phyloP scores from a whole-genome alignment of 257 asterid genomes.

The Penstemon barbatus region DNA sequence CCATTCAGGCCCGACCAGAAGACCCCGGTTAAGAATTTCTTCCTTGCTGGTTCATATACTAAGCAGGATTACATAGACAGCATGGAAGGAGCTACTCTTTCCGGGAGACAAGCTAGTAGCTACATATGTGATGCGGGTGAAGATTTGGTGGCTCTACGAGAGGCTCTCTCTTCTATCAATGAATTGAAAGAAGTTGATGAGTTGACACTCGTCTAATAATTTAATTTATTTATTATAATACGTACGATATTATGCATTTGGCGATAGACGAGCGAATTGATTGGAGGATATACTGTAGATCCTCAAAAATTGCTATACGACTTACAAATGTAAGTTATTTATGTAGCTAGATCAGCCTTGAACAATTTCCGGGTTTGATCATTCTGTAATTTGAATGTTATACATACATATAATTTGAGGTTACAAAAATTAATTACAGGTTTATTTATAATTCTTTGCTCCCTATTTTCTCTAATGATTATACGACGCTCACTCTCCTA shows the following conservation, averaged over 20 bases:
- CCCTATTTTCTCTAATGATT: too few relatives aligned
- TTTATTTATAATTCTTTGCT: too few relatives aligned
- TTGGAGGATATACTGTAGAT: not conserved
- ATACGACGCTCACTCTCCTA: too few relatives aligned
- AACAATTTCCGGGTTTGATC: not conserved
- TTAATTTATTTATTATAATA: too few relatives aligned
- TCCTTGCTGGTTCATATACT: conserved; percentile 97
- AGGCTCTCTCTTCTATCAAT: conserved; percentile 32
- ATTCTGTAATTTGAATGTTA: not conserved
- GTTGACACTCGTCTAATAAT: conserved; percentile 55
- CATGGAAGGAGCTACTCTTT: conserved; percentile 99
- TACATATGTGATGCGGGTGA: conserved; percentile 83
- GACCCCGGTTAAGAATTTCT: conserved; percentile 89
- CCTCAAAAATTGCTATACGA: not conserved
- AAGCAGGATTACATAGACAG: conserved; percentile 99
- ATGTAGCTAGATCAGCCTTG: not conserved
- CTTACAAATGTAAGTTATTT: not conserved
- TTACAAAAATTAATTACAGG: too few relatives aligned
- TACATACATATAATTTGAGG: too few relatives aligned
- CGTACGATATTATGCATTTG: too few relatives aligned
- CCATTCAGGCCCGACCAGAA: conserved; percentile 98
- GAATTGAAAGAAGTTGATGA: conserved; percentile 42
- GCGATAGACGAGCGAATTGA: too few relatives aligned
- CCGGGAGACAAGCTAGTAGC: conserved; percentile 94
- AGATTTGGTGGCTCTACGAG: conserved; percentile 61